Base-by-base conservation (phyloP, 2,329 filamentous ascomycete genomes). In the Xylaria arbuscula region DNA sequence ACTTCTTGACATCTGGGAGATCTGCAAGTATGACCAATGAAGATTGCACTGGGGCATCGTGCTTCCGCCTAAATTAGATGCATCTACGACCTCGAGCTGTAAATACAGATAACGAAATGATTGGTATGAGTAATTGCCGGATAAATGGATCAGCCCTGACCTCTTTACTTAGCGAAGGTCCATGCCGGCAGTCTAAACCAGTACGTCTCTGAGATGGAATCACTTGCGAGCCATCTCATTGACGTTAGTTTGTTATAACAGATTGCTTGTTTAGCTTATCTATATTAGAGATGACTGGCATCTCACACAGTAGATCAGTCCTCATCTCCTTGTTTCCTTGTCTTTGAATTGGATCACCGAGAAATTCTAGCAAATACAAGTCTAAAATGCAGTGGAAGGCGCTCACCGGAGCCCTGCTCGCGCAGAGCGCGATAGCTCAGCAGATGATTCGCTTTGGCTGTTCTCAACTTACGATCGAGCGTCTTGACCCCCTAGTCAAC, bases 371-470 rank as follows among this genome's bases (percentile, higher is more conserved):
- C 32, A 38, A 24, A 45, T 32, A 50, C 36, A 24, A n/a, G 38
- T 10, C 53, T 61, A 72, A 65, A 58, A 76, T 76, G 74, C 67
- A 73, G 51, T 73, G 70, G 74, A 70, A 61, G 47, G 28, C 62
- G 19, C 50, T 74, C 32, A 56, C 68, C 34, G 62, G 68, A 1
- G 64, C 66, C 67, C 73, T 76, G 9, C 62, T 74, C 11, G 71
- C 72, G 67, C 71, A 70, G 24, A 53, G 28, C 15, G 55, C 61
- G 34, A 60, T 53, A 6, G 68, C 72, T 10, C 74, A 75, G 79
- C 81, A 68, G 77, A 84, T 71, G 77, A 75, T 77, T 54, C 74
- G 76, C 8, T 77, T 77, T 42, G 70, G 72, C n/a, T 77, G 76
- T 68, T 77, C 76, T 42, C 74, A 76, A 64, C 72, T 77, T 19